Base-by-base conservation (phyloP, 2,329 filamentous ascomycete species). In the Xylogone sp. region DNA sequence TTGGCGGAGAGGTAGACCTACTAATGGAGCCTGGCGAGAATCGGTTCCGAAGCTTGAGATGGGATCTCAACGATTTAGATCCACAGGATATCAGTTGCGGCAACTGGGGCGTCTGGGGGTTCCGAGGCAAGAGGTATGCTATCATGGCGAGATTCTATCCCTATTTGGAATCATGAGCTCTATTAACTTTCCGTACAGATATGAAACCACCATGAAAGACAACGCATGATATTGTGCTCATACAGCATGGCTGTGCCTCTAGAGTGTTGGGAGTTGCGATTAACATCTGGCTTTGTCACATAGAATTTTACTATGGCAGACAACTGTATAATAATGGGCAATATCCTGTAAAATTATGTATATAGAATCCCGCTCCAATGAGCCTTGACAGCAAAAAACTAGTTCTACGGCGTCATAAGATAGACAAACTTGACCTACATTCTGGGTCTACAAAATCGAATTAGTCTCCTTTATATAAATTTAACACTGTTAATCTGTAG, bases 51-150 rank as follows among this genome's bases (percentile, higher is more conserved):
- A 99, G 94, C 73, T 71, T 97, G 67, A 79, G 93, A 63, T 99
- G 95, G 95, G 95, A 99, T 71, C 70, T 99, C 64, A 97, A 99
- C 65, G 95, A 99, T 65, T 74, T 94, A 57, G 94, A 97, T 68
- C 92, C 93, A 6, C 89, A 95, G 66, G 94, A 97, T 69, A 77
- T 97, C 56, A 96, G 87, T 62, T 95, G 90, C 65, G 93, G 94
- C 50, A 99, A 99, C 70, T 99, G 91, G 90, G 94, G 94, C 10
- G 77, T 96, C 2, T 99, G 95, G 90, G 91, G 87, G 13, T 99
- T 99, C 76, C 83, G 94, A 72, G 94, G 94, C 62, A 99, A 99
- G 83, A 87, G 93, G 83, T 97, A 81, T 62, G 82, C 53, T 48
- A 20, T 8, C 16, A 24, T 13, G n/a, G 12, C 34, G 10, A 39